Evolutionary conservation across 768 basidiomycete species (phyloP), one percentile per base, ranked within the genome.

Genomic region (Amanita thiersii): DNA sequence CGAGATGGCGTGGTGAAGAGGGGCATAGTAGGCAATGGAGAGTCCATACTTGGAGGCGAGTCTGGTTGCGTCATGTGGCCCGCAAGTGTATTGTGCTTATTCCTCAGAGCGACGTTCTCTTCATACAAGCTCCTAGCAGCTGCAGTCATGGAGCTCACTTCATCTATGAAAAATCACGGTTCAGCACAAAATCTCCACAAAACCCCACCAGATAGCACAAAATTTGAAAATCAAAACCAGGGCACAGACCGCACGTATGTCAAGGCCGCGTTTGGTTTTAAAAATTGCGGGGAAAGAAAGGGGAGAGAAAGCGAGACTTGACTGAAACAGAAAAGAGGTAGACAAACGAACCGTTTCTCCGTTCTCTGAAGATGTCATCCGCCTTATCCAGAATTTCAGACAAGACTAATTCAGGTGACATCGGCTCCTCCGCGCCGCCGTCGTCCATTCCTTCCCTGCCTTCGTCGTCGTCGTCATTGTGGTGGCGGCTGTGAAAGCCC

Each of bases 321-420:
- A 60, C 78, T 37, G 55, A n/a, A n/a, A n/a, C n/a, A n/a, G n/a
- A n/a, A n/a, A n/a, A n/a, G n/a, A n/a, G n/a, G n/a, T n/a, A n/a
- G n/a, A n/a, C n/a, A n/a, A n/a, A n/a, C n/a, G n/a, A n/a, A 85
- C 88, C 86, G 48, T 72, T 73, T 61, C 86, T 86, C 28, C 87
- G 69, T 45, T 79, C 77, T 55, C 77, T 81, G 49, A 91, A 88
- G 36, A 89, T 65, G 45, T 66, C 76, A 48, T 83, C 81, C 0
- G 86, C 88, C 55, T 80, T 79, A 33, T 77, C 61, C 25, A 91
- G 70, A 31, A 90, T 65, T 31, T 72, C 71, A 3, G 78, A 69
- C 33, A n/a, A n/a, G n/a, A 91, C 69, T 51, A 87, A 84, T 51
- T 82, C 85, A 28, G 77, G 70, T n/a, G 83, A 84, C 52, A 65